Percentiles rank a stretch among this genome's conserved stretches.
Conservation (phyloP, 495 filamentous ascomycete genomes). For the Pseudoneurospora amorphoporcata region DNA sequence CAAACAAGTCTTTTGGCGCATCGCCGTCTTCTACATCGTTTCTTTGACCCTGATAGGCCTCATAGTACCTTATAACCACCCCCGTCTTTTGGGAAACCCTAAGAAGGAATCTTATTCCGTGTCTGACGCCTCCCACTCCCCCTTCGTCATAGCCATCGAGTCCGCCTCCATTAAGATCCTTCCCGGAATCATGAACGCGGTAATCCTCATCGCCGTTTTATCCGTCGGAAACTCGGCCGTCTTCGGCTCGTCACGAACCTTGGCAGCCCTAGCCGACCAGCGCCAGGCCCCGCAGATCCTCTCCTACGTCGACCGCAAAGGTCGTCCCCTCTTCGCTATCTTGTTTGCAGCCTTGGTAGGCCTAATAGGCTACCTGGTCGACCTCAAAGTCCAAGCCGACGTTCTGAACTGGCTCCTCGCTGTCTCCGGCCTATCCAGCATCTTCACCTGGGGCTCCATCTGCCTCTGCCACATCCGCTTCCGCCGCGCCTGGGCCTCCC, state of each 20-base stretch:
- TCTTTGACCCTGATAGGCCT: slow-evolving; percentile 64
- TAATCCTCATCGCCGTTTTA: slow-evolving; percentile 79
- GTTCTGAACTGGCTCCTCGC: slow-evolving; percentile 86
- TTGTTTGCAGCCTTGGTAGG: slow-evolving; percentile 57
- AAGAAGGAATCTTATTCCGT: slow-evolving; percentile 17
- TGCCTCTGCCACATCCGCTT: slow-evolving; percentile 88
- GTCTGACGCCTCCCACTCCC: slow-evolving; percentile 64
- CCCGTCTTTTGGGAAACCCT: slow-evolving; percentile 46
- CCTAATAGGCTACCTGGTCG: slow-evolving; percentile 69
- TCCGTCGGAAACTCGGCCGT: slow-evolving; percentile 83
- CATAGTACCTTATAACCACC: slow-evolving; percentile 60
- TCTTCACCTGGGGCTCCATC: slow-evolving; percentile 92
- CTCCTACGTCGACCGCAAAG: slow-evolving; percentile 73
- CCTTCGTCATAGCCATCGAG: slow-evolving; percentile 82
- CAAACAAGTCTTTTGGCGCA: slow-evolving; percentile 95
- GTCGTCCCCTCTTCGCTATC: slow-evolving; percentile 71
- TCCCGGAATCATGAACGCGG: slow-evolving; percentile 78
- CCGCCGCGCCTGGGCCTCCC: slow-evolving; percentile 61
- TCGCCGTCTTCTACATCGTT: slow-evolving; percentile 77
- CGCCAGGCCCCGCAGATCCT: slow-evolving; percentile 68
- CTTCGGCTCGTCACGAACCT: slow-evolving; percentile 77
- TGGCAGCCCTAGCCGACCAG: slow-evolving; percentile 79
- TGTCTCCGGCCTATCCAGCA: slow-evolving; percentile 74
- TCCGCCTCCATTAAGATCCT: slow-evolving; percentile 67
- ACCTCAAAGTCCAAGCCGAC: slow-evolving; percentile 47